Base-by-base conservation (phyloP, 306 rosid genomes). In the Castanospermum australe region DNA sequence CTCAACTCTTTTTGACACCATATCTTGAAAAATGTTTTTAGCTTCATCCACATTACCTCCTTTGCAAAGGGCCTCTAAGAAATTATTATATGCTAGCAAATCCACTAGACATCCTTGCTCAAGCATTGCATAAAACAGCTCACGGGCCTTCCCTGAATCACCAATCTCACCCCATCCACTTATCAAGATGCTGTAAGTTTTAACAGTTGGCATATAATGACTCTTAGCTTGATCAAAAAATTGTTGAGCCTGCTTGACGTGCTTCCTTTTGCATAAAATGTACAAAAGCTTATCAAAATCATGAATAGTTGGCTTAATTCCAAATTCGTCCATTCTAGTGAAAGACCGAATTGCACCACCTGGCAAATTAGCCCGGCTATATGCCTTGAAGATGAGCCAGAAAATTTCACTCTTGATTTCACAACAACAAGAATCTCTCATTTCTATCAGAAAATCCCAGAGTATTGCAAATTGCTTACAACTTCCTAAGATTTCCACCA, bases 381-480 rank as follows among this genome's bases (percentile, higher is more conserved):
- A 94, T 17, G 93, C 87, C 73, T 76, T 75, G 57, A 94, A 94
- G 70, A 94, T 73, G 71, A 89, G 77, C 97, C 97, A 88, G 85
- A 94, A 94, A 57, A 89, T 51, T 24, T 92, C 86, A 1, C 70
- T 86, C 32, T 4, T 82, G 69, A 92, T 86, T 65, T 83, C 86
- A 72, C 77, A 88, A 64, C 85, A 64, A 11, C 4, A 39, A 65
- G 89, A 83, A 17, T 91, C 97, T 78, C 93, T 84, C 48, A 82
- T 64, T 68, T 89, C 95, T 24, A 82, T 62, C 13, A 94, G 97
- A 73, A 94, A 89, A 81, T 94, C 97, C 99, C 99, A 94, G 28
- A 94, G 84, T 56, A 91, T 65, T 20, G 97, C 93, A 82, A 88
- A 94, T 5, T 92, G 99, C 74, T 88, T 88, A 72, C 87, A 71